Percentiles rank a stretch among this genome's conserved stretches.
Conservation (phyloP, 176 grass and related monocot species). For the Lolium rigidum region DNA sequence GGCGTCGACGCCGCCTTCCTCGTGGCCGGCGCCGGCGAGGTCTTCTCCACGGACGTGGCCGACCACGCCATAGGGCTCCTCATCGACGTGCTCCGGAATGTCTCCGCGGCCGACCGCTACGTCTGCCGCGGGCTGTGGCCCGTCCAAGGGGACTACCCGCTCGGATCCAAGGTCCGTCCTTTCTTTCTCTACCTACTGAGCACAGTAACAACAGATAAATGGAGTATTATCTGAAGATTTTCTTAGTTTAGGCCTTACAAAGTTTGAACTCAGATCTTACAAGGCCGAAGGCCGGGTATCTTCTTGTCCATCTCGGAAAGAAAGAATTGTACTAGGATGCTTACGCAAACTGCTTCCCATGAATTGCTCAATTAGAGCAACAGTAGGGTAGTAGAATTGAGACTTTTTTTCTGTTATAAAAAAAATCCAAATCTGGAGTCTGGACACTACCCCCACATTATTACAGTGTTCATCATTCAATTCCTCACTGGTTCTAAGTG, state of each 20-base stretch:
- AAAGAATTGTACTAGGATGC: neutral
- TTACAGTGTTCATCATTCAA: neutral
- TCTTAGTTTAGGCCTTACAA: too few relatives aligned
- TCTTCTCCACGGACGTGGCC: constrained; percentile 39
- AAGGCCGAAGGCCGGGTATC: neutral
- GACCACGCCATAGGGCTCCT: constrained; percentile 62
- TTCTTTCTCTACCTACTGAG: neutral
- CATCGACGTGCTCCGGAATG: constrained; percentile 43
- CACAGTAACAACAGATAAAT: too few relatives aligned
- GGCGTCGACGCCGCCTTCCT: constrained; percentile 42
- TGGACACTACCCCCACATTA: neutral
- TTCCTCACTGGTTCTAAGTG: neutral
- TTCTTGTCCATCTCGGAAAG: neutral
- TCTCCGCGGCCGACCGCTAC: constrained; percentile 50
- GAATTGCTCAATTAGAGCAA: neutral
- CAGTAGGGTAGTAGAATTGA: neutral
- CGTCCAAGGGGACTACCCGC: constrained; percentile 28
- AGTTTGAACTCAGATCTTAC: neutral
- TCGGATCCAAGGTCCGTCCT: constrained; percentile 53
- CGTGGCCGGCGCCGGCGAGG: constrained; percentile 36
- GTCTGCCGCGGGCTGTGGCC: constrained; percentile 44
- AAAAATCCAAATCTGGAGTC: neutral
- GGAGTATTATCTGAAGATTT: too few relatives aligned
- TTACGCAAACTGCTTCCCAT: neutral
- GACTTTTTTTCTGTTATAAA: neutral